Evolutionary conservation across 2,329 filamentous ascomycete species (phyloP), one percentile per base, ranked within the genome.

Genomic region (Phialophora verrucosa): DNA sequence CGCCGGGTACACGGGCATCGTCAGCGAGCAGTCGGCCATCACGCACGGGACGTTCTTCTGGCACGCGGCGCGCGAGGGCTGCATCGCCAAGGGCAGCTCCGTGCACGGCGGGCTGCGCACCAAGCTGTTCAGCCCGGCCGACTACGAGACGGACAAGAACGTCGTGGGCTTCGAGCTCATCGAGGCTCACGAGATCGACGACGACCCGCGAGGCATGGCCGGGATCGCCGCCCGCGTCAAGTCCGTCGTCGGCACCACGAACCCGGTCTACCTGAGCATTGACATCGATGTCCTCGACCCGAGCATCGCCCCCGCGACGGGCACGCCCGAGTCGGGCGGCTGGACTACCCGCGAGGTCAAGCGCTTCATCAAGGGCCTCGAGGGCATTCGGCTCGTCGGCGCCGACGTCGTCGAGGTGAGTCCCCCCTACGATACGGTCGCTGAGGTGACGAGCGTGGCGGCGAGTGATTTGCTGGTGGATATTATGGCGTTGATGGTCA

Each of bases 11-110:
- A 92, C 92, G 58, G 92, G 91, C 31, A 88, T 90, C 0, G 91
- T 91, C 0, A 90, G 87, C 29, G 85, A 93, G 67, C 86, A 88
- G 47, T 91, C 91, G 27, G 84, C 84, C 69, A 89, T 96, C 80
- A 96, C 95, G 79, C 91, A 95, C 79, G 92, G 92, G 49, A 95
- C 91, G 0, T 95, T 94, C 81, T 96, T 96, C 80, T 95, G 90
- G 80, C 91, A 94, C 75, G 92, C 91, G 0, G 80, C 90, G 0
- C 86, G 88, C 78, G 91, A 95, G 76, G 92, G 92, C 2, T 82
- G 95, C 14, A 83, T 96, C 20, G 83, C 84, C 69, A 96, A 95
- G 75, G 90, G 94, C 79, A 90, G 87, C 70, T 94, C 93, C 79
- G 93, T 96, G 77, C 92, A 96, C 76, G 92, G 91, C 20, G 92